Evolutionary conservation across 2,329 filamentous ascomycete genomes (phyloP).

Genomic region (Harringtonia lauricola): DNA sequence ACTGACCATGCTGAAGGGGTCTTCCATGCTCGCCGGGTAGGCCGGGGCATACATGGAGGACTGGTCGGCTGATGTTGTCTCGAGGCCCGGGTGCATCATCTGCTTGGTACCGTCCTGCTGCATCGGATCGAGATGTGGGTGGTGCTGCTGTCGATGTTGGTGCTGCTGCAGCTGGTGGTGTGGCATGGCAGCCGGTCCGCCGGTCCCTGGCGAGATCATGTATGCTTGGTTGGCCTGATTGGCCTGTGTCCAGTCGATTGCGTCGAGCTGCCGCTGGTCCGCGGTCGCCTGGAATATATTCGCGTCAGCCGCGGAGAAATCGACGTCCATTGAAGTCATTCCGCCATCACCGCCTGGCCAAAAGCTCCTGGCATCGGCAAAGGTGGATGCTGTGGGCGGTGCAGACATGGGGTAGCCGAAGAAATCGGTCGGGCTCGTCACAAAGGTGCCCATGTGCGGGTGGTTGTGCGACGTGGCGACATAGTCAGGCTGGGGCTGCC

Average conservation of each 20-base stretch:
- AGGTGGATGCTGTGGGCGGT: conserved; percentile 35
- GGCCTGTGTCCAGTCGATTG: conserved; percentile 46
- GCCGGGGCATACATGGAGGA: conserved; percentile 27
- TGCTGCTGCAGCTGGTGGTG: conserved; percentile 15
- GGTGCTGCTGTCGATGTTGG: conserved; percentile 10
- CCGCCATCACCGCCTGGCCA: conserved; percentile 36
- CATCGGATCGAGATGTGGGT: conserved; percentile 2
- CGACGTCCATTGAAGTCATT: conserved; percentile 48
- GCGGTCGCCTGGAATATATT: conserved; percentile 32
- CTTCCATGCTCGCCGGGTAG: conserved; percentile 33
- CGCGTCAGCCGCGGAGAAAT: conserved; percentile 35
- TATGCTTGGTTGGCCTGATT: conserved; percentile 29
- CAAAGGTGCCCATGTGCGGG: conserved; percentile 33
- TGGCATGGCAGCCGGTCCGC: conserved; percentile 19
- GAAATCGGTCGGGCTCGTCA: conserved; percentile 39
- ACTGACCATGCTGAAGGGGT: conserved; percentile 38
- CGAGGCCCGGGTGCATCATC: conserved; percentile 24
- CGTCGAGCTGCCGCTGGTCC: conserved; percentile 37
- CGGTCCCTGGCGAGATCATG: conserved; percentile 30
- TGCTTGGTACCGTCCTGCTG: conserved; percentile 33
- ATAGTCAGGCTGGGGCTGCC: conserved; percentile 22
- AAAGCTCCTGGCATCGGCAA: conserved; percentile 32
- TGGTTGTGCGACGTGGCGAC: conserved; percentile 37
- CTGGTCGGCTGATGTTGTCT: conserved; percentile 24
- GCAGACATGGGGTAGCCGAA: conserved; percentile 52